Evolutionary conservation across 1,284 basidiomycete genomes (phyloP), one percentile per base, ranked within the genome.

Genomic region (Exobasidium cylindrosporum): DNA sequence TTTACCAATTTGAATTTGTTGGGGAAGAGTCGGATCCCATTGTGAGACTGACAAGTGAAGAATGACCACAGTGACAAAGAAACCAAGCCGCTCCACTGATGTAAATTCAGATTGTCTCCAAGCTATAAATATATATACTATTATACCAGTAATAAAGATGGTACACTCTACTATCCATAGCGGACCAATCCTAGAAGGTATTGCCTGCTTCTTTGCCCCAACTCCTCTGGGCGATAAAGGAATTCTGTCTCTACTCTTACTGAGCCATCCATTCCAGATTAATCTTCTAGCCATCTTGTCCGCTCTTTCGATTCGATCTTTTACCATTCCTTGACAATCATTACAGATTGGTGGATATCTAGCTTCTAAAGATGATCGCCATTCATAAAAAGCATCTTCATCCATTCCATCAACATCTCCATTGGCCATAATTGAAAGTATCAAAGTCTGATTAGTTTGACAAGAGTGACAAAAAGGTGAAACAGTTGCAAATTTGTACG

Each of bases 401-500:
- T 65, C 62, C 1, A 64, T 59, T 28, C 73, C 72, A 32, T 67
- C 64, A 0, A 68, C 63, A 7, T 75, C 58, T 52, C 74, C 73
- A 60, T 73, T 68, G 10, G 74, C 66, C 13, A 77, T 64, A 62
- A 77, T 61, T 49, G 72, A 70, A 43, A 74, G 58, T 3, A 67
- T 67, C 23, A 77, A 61, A 11, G 70, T 67, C 53, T 77, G 74
- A 57, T 77, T 75, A 10, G 73, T 75, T 30, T 67, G 65, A 54
- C 74, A 77, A 3, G 67, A 68, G 55, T 73, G 71, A 58, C 74
- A 77, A 53, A 77, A 77, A 1, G 58, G 28, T 21, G 60, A 23
- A 11, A 40, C 35, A 10, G 35, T 49, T 55, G 21, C 45, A 35
- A 17, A 30, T 29, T 52, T 21, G 53, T 46, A 24, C 46, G 32